Evolutionary conservation across 176 grass and related monocot genomes (phyloP).

Genomic region (Cymbopogon citratus): DNA sequence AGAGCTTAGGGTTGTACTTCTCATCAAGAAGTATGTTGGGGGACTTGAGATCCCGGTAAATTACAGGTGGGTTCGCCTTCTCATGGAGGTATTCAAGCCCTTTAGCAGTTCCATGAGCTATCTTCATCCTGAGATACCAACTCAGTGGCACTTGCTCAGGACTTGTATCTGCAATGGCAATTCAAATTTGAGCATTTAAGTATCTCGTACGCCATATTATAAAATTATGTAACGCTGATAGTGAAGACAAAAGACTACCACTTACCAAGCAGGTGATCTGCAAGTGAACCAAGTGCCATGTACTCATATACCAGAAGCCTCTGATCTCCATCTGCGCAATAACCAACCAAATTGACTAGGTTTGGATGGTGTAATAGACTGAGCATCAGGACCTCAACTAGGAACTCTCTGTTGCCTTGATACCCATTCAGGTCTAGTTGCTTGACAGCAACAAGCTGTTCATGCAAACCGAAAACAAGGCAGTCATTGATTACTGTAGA

Average conservation of each 20-base stretch:
- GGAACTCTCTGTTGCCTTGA: slow-evolving; percentile 84
- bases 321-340: slow-evolving; percentile 82
- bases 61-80: slow-evolving; percentile 63
- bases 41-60: slow-evolving; percentile 83
- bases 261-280: slow-evolving; percentile 71
- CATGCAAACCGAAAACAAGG: slow-evolving; percentile 7
- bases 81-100: slow-evolving; percentile 87
- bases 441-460: slow-evolving; percentile 81
- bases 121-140: slow-evolving; percentile 83
- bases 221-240: background rate
- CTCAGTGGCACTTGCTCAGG: slow-evolving; percentile 54
- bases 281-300: slow-evolving; percentile 75
- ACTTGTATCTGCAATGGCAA: slow-evolving; percentile 44
- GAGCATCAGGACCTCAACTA: slow-evolving; percentile 78
- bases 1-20: slow-evolving; percentile 73
- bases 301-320: slow-evolving; percentile 89
- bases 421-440: slow-evolving; percentile 72
- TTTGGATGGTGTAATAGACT: slow-evolving; percentile 79
- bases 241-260: background rate
- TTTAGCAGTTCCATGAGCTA: slow-evolving; percentile 72
- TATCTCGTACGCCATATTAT: background rate
- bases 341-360: slow-evolving; percentile 82
- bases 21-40: slow-evolving; percentile 80
- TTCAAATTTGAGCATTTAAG: background rate
- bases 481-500: background rate